A percentile compares a stretch with the other conserved stretches of the same genome.
Conservation (phyloP, 2,329 filamentous ascomycete species). For the Fusarium denticulatum region DNA sequence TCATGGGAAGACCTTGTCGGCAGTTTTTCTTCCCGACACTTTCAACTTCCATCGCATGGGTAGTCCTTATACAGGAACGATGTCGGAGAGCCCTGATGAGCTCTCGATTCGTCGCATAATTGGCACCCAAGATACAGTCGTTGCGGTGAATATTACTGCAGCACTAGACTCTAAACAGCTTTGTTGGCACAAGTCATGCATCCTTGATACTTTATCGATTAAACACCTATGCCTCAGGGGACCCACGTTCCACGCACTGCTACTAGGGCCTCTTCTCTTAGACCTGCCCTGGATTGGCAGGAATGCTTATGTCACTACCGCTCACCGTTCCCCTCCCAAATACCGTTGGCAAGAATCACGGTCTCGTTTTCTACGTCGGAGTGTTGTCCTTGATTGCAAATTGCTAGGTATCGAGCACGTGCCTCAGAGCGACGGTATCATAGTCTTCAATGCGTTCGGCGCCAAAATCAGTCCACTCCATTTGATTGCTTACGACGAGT, state of each 20-base stretch:
- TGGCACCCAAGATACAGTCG: neutral
- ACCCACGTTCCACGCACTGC: fast-evolving
- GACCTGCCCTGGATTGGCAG: neutral
- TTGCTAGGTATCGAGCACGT: too few relatives aligned
- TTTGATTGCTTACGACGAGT: too few relatives aligned
- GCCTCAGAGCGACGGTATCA: too few relatives aligned
- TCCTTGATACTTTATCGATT: fast-evolving
- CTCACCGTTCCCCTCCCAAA: fast-evolving
- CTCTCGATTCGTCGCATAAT: neutral
- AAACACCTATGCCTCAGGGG: fast-evolving
- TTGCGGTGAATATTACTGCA: neutral
- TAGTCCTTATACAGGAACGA: too few relatives aligned
- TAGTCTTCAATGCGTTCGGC: too few relatives aligned
- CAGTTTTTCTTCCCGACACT: too few relatives aligned
- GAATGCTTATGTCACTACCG: fast-evolving
- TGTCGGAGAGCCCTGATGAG: neutral
- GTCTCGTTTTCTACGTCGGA: fast-evolving
- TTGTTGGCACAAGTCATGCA: fast-evolving
- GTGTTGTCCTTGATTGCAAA: too few relatives aligned
- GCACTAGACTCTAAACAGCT: neutral
- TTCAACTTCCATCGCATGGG: too few relatives aligned
- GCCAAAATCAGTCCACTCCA: too few relatives aligned
- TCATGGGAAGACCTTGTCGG: too few relatives aligned
- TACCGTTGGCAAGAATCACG: neutral
- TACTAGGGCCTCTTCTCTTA: neutral